Conservation (phyloP, 1,284 basidiomycete genomes). For the Ustilago loliicola region DNA sequence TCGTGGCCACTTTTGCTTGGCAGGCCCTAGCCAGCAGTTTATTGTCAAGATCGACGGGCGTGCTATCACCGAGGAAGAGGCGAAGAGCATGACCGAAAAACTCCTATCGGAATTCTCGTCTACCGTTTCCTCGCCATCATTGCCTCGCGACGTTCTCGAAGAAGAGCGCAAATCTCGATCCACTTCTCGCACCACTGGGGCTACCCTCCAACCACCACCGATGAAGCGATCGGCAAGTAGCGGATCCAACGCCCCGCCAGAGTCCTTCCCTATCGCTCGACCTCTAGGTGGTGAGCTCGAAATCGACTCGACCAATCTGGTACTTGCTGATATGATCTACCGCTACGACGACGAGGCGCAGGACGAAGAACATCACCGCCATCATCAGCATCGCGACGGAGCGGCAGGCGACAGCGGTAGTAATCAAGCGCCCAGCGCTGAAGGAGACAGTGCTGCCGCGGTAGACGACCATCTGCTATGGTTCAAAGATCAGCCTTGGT, state of each 20-base stretch:
- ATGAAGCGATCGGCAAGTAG: conserved; percentile 35
- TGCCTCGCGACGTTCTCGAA: conserved; percentile 32
- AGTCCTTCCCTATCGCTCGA: conserved; percentile 29
- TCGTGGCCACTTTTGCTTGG: conserved; percentile 37
- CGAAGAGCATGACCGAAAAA: conserved; percentile 18
- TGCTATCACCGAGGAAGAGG: conserved; percentile 17
- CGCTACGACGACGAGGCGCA: conserved; percentile 49
- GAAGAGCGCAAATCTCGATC: conserved; percentile 24
- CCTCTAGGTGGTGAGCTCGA: conserved; percentile 45
- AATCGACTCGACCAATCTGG: conserved; percentile 52
- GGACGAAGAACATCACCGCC: conserved; percentile 17
- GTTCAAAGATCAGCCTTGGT: conserved; percentile 60
- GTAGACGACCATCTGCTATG: conserved; percentile 56
- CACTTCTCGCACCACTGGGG: not conserved
- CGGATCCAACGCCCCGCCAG: conserved; percentile 25
- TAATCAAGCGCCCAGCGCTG: not conserved
- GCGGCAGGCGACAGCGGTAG: not conserved
- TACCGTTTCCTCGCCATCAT: conserved; percentile 25
- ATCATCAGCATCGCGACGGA: conserved; percentile 7
- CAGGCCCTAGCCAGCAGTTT: conserved; percentile 28
- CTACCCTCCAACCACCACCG: conserved; percentile 24
- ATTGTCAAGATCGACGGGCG: conserved; percentile 33
- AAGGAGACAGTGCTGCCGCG: conserved; percentile 4
- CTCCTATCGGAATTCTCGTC: conserved; percentile 24
- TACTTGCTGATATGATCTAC: conserved; percentile 56